Evolutionary conservation across 2,329 filamentous ascomycete genomes (phyloP), one percentile per base, ranked within the genome.

Genomic region (Calonectria pteridis): DNA sequence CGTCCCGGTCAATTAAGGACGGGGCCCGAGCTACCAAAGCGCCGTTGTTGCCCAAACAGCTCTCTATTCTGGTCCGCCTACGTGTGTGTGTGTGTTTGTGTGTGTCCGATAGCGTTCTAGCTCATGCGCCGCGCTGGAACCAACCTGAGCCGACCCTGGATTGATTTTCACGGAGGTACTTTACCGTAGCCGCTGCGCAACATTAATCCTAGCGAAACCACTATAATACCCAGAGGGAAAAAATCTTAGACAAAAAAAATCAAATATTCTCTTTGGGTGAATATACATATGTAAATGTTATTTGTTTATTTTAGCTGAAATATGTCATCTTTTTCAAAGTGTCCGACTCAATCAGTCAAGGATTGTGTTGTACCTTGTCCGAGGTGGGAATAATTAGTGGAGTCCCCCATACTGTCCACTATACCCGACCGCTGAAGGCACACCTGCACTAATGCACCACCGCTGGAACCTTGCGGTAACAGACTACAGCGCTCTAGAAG

Each of bases 341-440:
- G 35, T 6, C 35, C 35, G 35, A 14, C 35, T 37, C 13, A 37
- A 16, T 14, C 35, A 14, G 14, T 35, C 33, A 35, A 35, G 9
- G 9, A 11, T 10, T 37, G 35, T 37, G 9, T 37, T 14, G 35
- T 37, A 65, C 64, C 69, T 68, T 68, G 49, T 40, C 70, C 31
- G 28, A 72, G 64, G 55, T 49, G 70, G 70, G 55, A 69, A 65
- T 69, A 62, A 43, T 62, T 40, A 73, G 71, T 73, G 65, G 71
- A 69, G 65, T 69, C 16, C 20, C 64, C 40, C 50, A 50, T 35
- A 40, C 29, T 40, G 51, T 18, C 66, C 66, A 69, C 66, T 62
- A 51, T 51, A 35, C 55, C 55, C 71, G 55, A 66, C 53, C 33
- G 26, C 59, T 46, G 59, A 64, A 31, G 20, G 37, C 37, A 37